Evolutionary conservation across 1,284 basidiomycete genomes (phyloP).

Genomic region (Heimioporus punctisporus): DNA sequence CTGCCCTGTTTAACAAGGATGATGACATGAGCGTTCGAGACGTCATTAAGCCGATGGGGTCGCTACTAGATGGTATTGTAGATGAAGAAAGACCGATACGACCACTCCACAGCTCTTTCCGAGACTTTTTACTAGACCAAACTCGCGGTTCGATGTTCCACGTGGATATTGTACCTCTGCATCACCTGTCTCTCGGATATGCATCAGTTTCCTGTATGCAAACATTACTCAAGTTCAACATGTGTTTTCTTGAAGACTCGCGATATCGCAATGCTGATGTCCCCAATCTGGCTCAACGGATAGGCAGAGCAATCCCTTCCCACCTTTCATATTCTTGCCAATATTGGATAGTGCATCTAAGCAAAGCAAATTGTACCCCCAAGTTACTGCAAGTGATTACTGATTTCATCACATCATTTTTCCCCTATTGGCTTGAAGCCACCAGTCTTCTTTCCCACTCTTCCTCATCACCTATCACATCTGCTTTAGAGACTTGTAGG

Average conservation of each 20-base stretch:
- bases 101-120: not conserved
- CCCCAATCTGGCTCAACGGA: not conserved
- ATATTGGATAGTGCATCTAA: slow-evolving; percentile 10
- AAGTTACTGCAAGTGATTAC: not conserved
- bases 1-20: not conserved
- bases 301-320: slow-evolving; percentile 1
- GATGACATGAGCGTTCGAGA: not conserved
- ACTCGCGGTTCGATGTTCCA: not conserved
- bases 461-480: too few relatives aligned
- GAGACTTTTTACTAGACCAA: slow-evolving; percentile 8
- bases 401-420: slow-evolving; percentile 5
- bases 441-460: not conserved
- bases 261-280: not conserved
- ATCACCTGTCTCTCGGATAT: not conserved
- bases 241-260: not conserved
- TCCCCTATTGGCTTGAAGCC: not conserved
- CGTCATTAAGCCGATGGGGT: slow-evolving; percentile 5
- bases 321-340: slow-evolving; percentile 7
- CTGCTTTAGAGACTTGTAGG: slow-evolving; percentile 4
- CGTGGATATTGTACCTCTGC: not conserved
- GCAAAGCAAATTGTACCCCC: not conserved
- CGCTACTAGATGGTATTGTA: not conserved
- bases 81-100: not conserved
- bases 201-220: slow-evolving; percentile 4
- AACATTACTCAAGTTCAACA: slow-evolving; percentile 6